Conservation (phyloP, 31 red algal species). For the Asparagopsis taxiformis region DNA sequence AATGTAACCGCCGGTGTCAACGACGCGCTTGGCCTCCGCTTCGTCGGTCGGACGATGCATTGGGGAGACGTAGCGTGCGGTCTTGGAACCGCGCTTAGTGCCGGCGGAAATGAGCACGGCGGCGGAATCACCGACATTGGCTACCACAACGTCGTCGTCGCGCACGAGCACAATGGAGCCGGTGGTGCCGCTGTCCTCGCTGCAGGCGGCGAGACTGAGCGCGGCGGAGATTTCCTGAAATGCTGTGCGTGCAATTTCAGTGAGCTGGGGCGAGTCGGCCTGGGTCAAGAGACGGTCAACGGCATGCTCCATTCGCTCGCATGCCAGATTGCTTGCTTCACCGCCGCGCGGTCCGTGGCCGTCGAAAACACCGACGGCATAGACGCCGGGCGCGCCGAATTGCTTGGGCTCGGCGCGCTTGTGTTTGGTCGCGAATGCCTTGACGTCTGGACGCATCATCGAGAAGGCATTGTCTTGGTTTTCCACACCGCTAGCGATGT, state of each 20-base stretch:
- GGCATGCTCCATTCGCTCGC: conserved; percentile 24
- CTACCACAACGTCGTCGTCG: conserved; percentile 48
- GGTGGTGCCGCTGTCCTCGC: conserved; percentile 46
- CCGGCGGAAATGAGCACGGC: conserved; percentile 19
- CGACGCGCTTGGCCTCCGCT: conserved; percentile 30
- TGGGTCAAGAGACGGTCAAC: conserved; percentile 24
- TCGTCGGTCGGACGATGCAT: conserved; percentile 49
- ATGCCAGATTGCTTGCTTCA: conserved; percentile 33
- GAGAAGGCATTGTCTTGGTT: no score
- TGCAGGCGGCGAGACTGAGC: conserved; percentile 25
- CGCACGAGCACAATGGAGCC: conserved; percentile 39
- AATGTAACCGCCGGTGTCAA: conserved; percentile 27
- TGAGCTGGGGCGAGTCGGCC: conserved; percentile 3
- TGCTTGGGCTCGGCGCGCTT: neutral
- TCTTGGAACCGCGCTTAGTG: conserved; percentile 1
- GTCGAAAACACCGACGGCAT: conserved; percentile 53
- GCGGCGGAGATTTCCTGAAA: conserved; percentile 35
- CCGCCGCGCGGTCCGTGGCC: conserved; percentile 43
- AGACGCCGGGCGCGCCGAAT: conserved; percentile 26
- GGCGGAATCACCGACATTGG: conserved; percentile 43
- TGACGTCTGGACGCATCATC: no score
- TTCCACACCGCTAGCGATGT: no score
- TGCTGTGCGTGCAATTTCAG: conserved; percentile 7
- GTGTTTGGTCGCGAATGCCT: no score
- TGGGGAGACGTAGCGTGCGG: conserved; percentile 19